phyloP scores from a whole-genome alignment of 2,329 filamentous ascomycete genomes.

The Aspergillus luchuensis region DNA sequence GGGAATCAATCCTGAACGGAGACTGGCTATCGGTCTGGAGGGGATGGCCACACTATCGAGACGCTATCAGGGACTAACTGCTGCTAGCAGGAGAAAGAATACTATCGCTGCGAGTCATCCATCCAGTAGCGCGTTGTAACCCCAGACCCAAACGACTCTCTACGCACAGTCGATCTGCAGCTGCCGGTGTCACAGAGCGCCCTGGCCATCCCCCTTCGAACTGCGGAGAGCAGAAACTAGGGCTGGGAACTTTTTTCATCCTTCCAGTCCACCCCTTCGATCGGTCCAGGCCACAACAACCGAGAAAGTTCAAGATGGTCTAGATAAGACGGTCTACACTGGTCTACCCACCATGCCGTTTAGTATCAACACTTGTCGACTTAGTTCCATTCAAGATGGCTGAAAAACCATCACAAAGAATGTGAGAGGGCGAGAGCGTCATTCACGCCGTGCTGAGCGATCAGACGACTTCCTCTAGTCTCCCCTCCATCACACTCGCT shows the following conservation, averaged over 20 bases:
- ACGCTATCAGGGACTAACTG: not conserved
- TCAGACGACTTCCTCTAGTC: conserved; percentile 12
- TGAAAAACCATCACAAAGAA: not conserved
- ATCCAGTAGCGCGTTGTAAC: conserved; percentile 2
- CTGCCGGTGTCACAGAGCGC: conserved; percentile 7
- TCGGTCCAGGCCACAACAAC: not conserved
- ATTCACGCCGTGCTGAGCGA: conserved; percentile 5
- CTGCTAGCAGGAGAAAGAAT: not conserved
- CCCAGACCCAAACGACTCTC: conserved; percentile 13
- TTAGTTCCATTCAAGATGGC: not conserved
- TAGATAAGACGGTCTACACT: not conserved
- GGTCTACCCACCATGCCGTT: not conserved
- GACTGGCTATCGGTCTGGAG: conserved; percentile 9
- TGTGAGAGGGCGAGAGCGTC: not conserved
- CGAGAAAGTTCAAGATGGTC: not conserved
- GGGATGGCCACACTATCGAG: not conserved
- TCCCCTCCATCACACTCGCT: conserved; percentile 10
- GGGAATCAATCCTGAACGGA: not conserved
- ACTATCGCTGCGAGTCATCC: conserved; percentile 14
- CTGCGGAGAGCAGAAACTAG: conserved; percentile 4
- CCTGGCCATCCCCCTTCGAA: not conserved
- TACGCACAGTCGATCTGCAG: conserved; percentile 19
- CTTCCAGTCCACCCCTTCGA: not conserved
- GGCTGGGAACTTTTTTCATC: conserved; percentile 10
- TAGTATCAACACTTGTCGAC: not conserved